Percentiles rank a stretch among this genome's conserved stretches.
Evolutionary conservation across 805 yeast genomes (phyloP).

Genomic region (Middelhovenomyces tepae): DNA sequence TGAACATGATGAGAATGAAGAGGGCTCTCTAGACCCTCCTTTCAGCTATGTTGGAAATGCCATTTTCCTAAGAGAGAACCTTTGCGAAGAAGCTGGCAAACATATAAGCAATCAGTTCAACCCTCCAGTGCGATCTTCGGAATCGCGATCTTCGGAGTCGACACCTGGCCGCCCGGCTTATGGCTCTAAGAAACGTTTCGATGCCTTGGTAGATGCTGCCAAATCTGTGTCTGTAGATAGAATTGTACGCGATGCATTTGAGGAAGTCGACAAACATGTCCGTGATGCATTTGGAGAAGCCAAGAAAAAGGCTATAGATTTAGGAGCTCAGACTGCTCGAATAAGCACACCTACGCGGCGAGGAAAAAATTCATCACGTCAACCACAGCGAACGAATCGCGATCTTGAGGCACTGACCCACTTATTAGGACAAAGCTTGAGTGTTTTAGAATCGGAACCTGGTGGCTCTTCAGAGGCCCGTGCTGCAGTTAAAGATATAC

Average conservation of each 20-base stretch:
- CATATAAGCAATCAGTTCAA: conserved; percentile 16
- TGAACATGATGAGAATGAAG: conserved; percentile 3
- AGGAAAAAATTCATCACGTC: no score
- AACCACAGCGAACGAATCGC: no score
- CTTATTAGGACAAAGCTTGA: no score
- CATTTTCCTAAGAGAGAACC: conserved; percentile 15
- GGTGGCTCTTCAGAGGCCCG: not conserved
- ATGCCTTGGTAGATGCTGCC: conserved; percentile 8
- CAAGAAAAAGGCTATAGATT: no score
- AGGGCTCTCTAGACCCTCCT: conserved; percentile 7
- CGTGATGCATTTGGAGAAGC: no score
- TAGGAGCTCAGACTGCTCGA: no score
- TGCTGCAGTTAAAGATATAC: no score
- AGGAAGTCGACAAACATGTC: not conserved
- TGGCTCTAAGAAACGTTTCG: no score
- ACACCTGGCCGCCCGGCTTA: no score
- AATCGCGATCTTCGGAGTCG: conserved; percentile 5
- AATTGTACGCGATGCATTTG: conserved; percentile 6
- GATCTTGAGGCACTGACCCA: no score
- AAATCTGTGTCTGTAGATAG: conserved; percentile 8
- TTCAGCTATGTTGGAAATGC: conserved; percentile 18
- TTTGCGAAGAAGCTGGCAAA: conserved; percentile 16
- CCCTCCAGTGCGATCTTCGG: conserved; percentile 5
- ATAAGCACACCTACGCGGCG: no score
- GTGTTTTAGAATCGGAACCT: no score